Conservation (phyloP, 139 green algal species). For the Desmodesmus armatus region DNA sequence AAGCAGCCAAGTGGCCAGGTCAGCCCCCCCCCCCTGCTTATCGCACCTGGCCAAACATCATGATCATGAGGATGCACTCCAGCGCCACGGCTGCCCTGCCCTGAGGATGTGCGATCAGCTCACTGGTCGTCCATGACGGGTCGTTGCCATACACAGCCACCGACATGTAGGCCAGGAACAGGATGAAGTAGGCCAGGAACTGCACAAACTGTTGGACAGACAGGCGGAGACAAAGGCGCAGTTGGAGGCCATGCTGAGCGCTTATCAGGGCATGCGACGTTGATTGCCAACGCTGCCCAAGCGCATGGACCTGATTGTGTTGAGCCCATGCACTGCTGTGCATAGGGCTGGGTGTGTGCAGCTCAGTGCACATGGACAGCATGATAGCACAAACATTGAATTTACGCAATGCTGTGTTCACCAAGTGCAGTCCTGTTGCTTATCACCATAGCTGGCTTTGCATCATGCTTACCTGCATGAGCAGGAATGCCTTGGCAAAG, state of each 20-base stretch:
- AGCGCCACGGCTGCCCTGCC: constrained; percentile 38
- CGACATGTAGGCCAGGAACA: constrained; percentile 43
- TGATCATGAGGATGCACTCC: constrained; percentile 33
- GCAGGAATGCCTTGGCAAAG: constrained; percentile 38
- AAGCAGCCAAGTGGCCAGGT: neutral
- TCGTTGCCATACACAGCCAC: constrained; percentile 43
- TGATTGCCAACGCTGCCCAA: no score
- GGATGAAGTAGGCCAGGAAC: constrained; percentile 28
- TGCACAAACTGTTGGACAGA: constrained; percentile 49
- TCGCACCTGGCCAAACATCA: constrained; percentile 50
- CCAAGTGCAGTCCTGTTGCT: no score
- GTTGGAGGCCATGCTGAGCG: no score
- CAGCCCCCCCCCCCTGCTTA: neutral
- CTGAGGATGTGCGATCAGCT: constrained; percentile 33
- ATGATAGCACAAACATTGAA: no score
- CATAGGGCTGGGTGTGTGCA: no score
- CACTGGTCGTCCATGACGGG: constrained; percentile 10
- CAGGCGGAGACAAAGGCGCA: no score
- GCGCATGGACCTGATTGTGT: no score
- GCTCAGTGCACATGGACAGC: no score
- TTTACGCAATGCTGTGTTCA: no score
- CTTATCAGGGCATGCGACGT: no score
- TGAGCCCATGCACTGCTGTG: no score
- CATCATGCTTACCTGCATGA: constrained; percentile 36
- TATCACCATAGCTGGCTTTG: no score